phyloP scores from a whole-genome alignment of 805 yeast species.

The Debaryomyces castellii region DNA sequence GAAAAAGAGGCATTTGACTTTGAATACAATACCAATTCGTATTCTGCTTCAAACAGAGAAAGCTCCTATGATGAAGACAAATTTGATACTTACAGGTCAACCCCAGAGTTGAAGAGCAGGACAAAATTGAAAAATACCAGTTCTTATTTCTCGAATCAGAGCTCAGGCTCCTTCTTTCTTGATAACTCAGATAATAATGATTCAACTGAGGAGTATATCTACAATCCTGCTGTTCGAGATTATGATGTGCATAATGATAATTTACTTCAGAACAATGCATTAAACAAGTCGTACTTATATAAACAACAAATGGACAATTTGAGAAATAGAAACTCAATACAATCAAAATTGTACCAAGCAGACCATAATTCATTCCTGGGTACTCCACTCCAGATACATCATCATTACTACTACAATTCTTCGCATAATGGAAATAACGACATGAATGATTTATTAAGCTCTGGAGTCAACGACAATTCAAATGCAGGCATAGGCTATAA shows the following conservation, averaged over 20 bases:
- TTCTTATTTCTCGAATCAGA: constrained; percentile 11
- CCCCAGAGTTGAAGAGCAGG: constrained; percentile 1
- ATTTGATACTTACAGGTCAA: not conserved
- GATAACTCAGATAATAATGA: not conserved
- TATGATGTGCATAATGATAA: constrained; percentile 10
- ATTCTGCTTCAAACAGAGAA: constrained; percentile 2
- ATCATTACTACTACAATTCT: constrained; percentile 44
- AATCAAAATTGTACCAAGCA: constrained; percentile 1
- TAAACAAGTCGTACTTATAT: constrained; percentile 14
- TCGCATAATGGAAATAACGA: not conserved
- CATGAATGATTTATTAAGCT: not conserved
- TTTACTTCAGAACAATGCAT: constrained; percentile 5
- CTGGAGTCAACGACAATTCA: not conserved
- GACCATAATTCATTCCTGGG: constrained; percentile 1
- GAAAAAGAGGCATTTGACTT: constrained; percentile 17
- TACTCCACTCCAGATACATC: constrained; percentile 35
- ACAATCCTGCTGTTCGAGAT: constrained; percentile 13
- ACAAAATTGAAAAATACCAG: constrained; percentile 9
- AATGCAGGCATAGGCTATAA: not conserved
- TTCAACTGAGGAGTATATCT: constrained; percentile 13
- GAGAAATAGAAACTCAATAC: not conserved
- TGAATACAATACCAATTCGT: constrained; percentile 25
- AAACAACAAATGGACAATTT: constrained; percentile 8
- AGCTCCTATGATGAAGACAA: constrained; percentile 1
- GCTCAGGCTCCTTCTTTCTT: constrained; percentile 15